Evolutionary conservation across 176 grass and related monocot species (phyloP), one percentile per base, ranked within the genome.

Genomic region (Eragrostis curvula): DNA sequence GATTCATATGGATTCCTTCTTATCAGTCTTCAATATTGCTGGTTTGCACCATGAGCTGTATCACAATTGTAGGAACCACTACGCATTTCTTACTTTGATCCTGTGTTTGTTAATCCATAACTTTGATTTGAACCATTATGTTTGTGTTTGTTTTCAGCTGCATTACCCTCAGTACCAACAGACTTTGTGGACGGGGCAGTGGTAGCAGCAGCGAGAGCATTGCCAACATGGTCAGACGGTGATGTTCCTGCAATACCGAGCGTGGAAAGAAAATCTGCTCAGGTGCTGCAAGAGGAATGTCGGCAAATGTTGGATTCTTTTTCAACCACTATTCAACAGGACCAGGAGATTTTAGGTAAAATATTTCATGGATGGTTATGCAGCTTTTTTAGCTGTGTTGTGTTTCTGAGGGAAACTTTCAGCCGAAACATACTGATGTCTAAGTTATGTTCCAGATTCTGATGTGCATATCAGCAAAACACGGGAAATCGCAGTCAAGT

Each of bases 1-100:
- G 79, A 93, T 98, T 86, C 96, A 98, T 68, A 83, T 93, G 84
- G 96, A 98, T 72, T 95, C 92, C 39, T 98, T 91, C 73, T 83
- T 90, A 64, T 98, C 96, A 12, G 86, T 89, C 72, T 98, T 98
- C 92, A 95, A 93, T 46, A 95, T 95, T 53, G 91, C 92, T 17
- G 96, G 92, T 59, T 82, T 98, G 88, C 78, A 92, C 53, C 92
- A 93, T 25, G 88, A 95, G 67, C 88, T 93, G 61, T 93, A 93
- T 86, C 90, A 98, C 71, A 95, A 98, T 39, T 75, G 96, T 98
- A 87, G 84, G 83, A 36, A 86, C 51, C 41, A 74, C 21, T 18
- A n/a, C 16, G 9, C 45, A 49, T 49, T 28, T 43, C 47, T 63
- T 71, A 12, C 47, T 78, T 81, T 45, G 11, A 36, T 85, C 7